Conservation (phyloP, 2,329 filamentous ascomycete species). For the Colletotrichum lini region DNA sequence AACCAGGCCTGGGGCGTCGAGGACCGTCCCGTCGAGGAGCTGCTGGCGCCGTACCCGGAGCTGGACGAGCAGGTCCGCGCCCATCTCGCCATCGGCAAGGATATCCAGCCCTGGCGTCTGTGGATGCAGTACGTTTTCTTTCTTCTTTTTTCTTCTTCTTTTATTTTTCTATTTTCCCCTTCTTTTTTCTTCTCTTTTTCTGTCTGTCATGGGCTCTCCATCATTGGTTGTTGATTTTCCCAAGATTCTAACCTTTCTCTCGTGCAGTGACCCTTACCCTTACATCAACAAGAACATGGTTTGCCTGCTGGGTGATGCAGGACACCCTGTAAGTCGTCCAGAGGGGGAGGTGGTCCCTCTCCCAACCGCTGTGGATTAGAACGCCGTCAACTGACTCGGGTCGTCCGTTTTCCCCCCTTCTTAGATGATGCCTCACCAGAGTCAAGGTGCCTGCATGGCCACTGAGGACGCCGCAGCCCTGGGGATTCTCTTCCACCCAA, state of each 20-base stretch:
- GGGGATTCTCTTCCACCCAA: conserved; percentile 70
- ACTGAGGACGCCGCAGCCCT: conserved; percentile 77
- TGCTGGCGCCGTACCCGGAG: conserved; percentile 72
- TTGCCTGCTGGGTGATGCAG: conserved; percentile 76
- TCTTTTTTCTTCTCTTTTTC: no score
- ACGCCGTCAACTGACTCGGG: conserved; percentile 2
- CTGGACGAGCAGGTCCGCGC: conserved; percentile 70
- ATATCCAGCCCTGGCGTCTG: conserved; percentile 77
- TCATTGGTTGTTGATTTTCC: not conserved
- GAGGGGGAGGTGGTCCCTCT: no score
- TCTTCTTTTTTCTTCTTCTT: no score
- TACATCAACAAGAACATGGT: conserved; percentile 66
- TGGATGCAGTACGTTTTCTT: conserved; percentile 65
- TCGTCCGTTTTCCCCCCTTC: no score
- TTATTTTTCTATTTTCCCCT: no score
- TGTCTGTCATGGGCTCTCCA: conserved; percentile 2
- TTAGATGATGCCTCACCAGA: conserved; percentile 69
- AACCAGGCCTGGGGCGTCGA: conserved; percentile 72
- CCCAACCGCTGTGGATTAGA: not conserved
- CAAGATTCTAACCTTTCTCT: not conserved
- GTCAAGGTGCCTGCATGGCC: conserved; percentile 78
- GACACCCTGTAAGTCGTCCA: conserved; percentile 66
- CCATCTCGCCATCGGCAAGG: conserved; percentile 72
- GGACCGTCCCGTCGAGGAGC: conserved; percentile 67
- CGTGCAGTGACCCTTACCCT: conserved; percentile 63